Conservation (phyloP, 176 grass and related monocot species). For the Cenchrus americanus region DNA sequence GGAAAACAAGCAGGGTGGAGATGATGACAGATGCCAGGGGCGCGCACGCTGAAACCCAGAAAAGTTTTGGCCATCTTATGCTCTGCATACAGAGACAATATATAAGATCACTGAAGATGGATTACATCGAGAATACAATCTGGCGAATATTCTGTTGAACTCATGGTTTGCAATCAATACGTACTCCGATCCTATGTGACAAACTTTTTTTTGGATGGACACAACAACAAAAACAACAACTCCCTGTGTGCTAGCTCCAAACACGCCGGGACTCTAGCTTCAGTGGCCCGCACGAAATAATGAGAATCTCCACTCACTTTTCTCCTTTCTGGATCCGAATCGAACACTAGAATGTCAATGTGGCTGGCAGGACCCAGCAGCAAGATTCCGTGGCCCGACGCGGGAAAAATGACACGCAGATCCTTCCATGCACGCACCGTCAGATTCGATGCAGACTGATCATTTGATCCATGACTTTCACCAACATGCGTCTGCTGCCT, state of each 20-base stretch:
- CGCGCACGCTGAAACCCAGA: slow-evolving; percentile 89
- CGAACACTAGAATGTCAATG: not conserved
- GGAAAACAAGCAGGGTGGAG: slow-evolving; percentile 86
- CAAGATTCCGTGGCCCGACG: slow-evolving; percentile 25
- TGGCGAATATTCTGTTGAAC: too few species aligned
- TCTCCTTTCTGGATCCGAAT: not conserved
- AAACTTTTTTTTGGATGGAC: too few species aligned
- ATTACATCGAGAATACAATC: not conserved
- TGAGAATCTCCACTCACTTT: not conserved
- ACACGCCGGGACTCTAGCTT: too few species aligned
- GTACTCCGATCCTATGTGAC: too few species aligned
- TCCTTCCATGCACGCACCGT: slow-evolving; percentile 12
- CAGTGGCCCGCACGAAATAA: not conserved
- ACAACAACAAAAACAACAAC: too few species aligned
- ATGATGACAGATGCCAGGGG: slow-evolving; percentile 78
- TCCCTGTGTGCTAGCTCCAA: too few species aligned
- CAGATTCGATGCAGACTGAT: not conserved
- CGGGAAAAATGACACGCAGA: not conserved
- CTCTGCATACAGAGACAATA: slow-evolving; percentile 45
- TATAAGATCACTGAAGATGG: not conserved
- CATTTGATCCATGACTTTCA: not conserved
- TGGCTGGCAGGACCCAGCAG: not conserved
- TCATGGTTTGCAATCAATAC: not conserved
- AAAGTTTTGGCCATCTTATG: slow-evolving; percentile 73
- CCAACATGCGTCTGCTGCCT: not conserved